Evolutionary conservation across 108 stramenopile species (phyloP), one percentile per base, ranked within the genome.

Genomic region (Poteriospumella lacustris): DNA sequence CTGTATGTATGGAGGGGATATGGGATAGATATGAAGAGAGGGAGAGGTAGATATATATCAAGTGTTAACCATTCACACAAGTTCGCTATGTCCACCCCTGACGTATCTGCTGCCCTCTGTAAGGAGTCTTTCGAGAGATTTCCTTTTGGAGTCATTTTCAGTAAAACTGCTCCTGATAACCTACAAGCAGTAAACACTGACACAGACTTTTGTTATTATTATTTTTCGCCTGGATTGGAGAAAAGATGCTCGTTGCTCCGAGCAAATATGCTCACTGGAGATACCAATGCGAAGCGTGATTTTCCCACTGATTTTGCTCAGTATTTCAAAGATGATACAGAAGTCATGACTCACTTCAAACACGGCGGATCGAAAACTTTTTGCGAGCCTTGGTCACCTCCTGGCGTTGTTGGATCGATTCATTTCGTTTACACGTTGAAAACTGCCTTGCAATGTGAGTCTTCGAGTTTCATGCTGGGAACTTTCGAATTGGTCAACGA

Each of bases 111-210:
- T n/a, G 52, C 15, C 24, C 52, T 56, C 19, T 56, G 52, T 56
- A 56, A 56, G 24, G 52, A 56, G 24, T 56, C 52, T 64, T 12
- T 64, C 36, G 60, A 64, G 36, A 19, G 60, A 24, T 64, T 64
- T 24, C 60, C 60, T 34, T 64, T 64, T 64, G 60, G 60, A 31
- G 60, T 64, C 33, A 64, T 64, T 33, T 64, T 64, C 60, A 64
- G 60, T 24, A 64, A 64, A 24, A 31, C 60, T 24, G 60, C 60
- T 12, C 60, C 60, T 34, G 36, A 3, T 34, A 64, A 64, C 36
- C 60, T 64, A 31, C 33, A 64, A 5, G 24, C 28, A 64, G 60
- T 64, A 34, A 64, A 64, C 3, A 3, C 5, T 31, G 60, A 64
- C 9, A 24, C 3, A 5, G 60, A 64, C 36, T 64, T 64, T 33